These are phyloP conservation scores for Paratinospora sagittata DNA, from an alignment of 164 flowering plant genomes.

Conservation along the genomic window DNA sequence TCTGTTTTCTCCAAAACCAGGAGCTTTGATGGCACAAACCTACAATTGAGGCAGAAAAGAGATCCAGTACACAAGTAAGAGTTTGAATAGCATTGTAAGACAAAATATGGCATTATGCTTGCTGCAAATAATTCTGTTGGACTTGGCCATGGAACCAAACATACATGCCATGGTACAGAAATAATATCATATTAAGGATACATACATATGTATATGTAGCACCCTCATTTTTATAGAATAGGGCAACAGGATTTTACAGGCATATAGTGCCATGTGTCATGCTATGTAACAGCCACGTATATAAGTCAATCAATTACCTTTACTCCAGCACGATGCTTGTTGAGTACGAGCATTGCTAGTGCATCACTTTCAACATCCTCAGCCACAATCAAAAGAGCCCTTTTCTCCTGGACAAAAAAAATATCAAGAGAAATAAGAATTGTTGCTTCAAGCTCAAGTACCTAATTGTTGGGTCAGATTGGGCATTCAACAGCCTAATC, in stretches of 20 bases:
- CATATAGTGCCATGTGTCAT: not conserved
- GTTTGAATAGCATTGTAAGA: not conserved
- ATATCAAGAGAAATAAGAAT: conserved; percentile 5
- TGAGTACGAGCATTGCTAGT: conserved; percentile 64
- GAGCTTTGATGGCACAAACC: conserved; percentile 91
- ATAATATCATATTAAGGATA: too few relatives aligned
- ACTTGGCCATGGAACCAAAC: not conserved
- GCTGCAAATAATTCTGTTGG: not conserved
- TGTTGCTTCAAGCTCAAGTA: not conserved
- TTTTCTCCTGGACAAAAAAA: conserved; percentile 31
- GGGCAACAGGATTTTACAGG: too few relatives aligned
- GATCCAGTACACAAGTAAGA: not conserved
- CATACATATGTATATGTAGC: too few relatives aligned
- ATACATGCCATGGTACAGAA: too few relatives aligned
- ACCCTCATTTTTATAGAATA: too few relatives aligned
- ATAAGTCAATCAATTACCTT: conserved; percentile 40
- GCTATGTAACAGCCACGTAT: not conserved
- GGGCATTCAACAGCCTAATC: not conserved
- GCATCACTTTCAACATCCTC: conserved; percentile 85
- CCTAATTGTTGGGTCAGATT: not conserved
- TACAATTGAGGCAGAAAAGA: conserved; percentile 20
- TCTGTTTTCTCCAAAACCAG: conserved; percentile 90
- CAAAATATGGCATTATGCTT: not conserved
- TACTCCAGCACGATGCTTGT: conserved; percentile 72
- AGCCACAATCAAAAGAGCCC: conserved; percentile 71